phyloP scores from a whole-genome alignment of 495 filamentous ascomycete species.

The Baudoinia panamericana region DNA sequence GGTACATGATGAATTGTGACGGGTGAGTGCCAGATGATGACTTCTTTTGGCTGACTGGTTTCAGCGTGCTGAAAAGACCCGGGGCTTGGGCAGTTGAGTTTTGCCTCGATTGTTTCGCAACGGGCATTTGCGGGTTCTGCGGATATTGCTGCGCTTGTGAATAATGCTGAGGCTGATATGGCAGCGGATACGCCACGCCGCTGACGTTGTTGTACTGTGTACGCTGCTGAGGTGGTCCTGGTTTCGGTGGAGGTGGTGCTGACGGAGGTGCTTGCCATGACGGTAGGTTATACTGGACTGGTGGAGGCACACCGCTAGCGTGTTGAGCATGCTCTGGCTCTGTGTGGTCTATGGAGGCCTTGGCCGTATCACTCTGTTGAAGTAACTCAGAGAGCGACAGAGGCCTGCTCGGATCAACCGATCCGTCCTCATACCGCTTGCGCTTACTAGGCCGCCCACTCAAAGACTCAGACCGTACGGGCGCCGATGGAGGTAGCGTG shows the following conservation, averaged over 20 bases:
- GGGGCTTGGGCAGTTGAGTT: neutral
- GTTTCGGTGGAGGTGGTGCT: neutral
- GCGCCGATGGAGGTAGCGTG: too few species aligned
- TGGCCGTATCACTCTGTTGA: constrained; percentile 10
- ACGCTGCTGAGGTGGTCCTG: neutral
- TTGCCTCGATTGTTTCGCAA: too few species aligned
- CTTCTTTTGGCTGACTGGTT: constrained; percentile 4
- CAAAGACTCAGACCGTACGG: too few species aligned
- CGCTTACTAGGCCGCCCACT: too few species aligned
- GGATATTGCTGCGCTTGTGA: too few species aligned
- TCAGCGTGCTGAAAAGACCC: constrained; percentile 10
- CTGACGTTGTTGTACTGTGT: neutral
- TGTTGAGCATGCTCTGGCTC: neutral
- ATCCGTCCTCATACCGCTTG: constrained; percentile 6
- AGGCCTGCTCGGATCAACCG: constrained; percentile 1
- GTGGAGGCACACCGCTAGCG: constrained; percentile 2
- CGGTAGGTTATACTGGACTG: constrained; percentile 11
- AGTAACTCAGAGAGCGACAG: constrained; percentile 17
- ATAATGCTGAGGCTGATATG: constrained; percentile 6
- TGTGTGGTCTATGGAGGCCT: neutral
- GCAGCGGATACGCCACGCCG: constrained; percentile 1
- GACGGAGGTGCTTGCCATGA: constrained; percentile 14
- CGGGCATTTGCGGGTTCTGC: too few species aligned
- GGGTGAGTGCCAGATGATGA: too few species aligned
- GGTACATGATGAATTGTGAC: constrained; percentile 6